Percentiles rank a stretch among this genome's conserved stretches.
Evolutionary conservation across 768 basidiomycete species (phyloP).

Genomic region (Mycena vitilis): DNA sequence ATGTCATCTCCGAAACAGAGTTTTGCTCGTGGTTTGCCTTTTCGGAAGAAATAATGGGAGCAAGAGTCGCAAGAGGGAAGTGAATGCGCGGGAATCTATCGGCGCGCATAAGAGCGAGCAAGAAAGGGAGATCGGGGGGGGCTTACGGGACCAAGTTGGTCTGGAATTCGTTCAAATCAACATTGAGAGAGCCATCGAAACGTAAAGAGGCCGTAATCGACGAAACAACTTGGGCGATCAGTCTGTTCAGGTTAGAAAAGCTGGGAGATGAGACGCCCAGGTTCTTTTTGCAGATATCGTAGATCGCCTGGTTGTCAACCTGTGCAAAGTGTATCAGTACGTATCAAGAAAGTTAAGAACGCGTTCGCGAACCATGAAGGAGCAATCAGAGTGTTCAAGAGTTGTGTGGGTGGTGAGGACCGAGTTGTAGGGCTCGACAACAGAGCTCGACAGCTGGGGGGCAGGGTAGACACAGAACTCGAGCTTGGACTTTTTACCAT

Average conservation of each 20-base stretch:
- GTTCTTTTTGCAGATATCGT: constrained; percentile 98
- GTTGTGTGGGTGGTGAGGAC: constrained; percentile 98
- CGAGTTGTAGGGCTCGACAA: constrained; percentile 98
- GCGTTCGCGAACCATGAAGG: constrained; percentile 81
- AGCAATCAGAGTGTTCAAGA: constrained; percentile 98
- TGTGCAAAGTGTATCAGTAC: constrained; percentile 37
- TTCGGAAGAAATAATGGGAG: constrained; percentile 92
- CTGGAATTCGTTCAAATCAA: constrained; percentile 98
- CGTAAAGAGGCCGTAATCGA: constrained; percentile 97
- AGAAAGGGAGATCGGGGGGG: constrained; percentile 45
- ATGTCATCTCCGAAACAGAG: constrained; percentile 97
- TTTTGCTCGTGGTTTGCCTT: constrained; percentile 98
- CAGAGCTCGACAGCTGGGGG: constrained; percentile 91
- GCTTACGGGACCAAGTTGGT: constrained; percentile 97
- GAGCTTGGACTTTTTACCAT: constrained; percentile 98
- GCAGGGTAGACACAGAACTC: constrained; percentile 98
- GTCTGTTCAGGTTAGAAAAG: constrained; percentile 92
- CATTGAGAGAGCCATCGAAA: constrained; percentile 97
- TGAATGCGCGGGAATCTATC: constrained; percentile 95
- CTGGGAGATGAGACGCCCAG: constrained; percentile 86
- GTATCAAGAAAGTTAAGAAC: constrained; percentile 22
- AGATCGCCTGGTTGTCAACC: constrained; percentile 94
- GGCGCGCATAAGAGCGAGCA: constrained; percentile 43
- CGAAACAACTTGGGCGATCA: constrained; percentile 99
- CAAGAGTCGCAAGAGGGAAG: constrained; percentile 96